phyloP scores from a whole-genome alignment of 805 yeast genomes.

The Yamadazyma akitaensis region DNA sequence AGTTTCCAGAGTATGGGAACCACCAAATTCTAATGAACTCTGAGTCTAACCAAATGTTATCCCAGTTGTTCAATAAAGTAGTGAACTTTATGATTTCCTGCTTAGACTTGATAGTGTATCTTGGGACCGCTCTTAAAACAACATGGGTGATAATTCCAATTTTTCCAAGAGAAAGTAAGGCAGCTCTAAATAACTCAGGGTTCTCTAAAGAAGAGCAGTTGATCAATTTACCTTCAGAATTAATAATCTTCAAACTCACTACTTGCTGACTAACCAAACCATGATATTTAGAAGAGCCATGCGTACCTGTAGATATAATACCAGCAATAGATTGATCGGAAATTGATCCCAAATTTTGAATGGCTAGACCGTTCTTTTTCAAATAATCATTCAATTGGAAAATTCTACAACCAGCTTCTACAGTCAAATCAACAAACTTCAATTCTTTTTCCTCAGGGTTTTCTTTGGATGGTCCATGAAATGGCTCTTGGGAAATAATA shows the following conservation, averaged over 20 bases:
- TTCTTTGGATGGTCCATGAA: conserved; percentile 37
- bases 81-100: conserved; percentile 82
- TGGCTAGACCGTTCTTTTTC: conserved; percentile 62
- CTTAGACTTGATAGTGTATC: conserved; percentile 72
- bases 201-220: conserved; percentile 64
- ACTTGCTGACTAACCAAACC: conserved; percentile 87
- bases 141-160: conserved; percentile 86
- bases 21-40: conserved; percentile 96
- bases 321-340: conserved; percentile 94
- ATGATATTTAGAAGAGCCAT: conserved; percentile 91
- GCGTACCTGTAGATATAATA: conserved; percentile 94
- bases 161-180: conserved; percentile 82
- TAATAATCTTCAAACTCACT: conserved; percentile 71
- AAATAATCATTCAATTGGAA: conserved; percentile 69
- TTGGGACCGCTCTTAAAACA: conserved; percentile 80
- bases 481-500: conserved; percentile 47
- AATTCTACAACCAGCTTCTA: conserved; percentile 89
- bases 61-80: conserved; percentile 69
- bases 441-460: conserved; percentile 34
- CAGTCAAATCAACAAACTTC: conserved; percentile 81
- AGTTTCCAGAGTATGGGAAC: conserved; percentile 88
- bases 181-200: conserved; percentile 71
- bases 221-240: conserved; percentile 71
- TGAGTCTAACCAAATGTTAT: conserved; percentile 77
- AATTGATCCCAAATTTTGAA: conserved; percentile 91